phyloP scores from a whole-genome alignment of 768 basidiomycete species.

The Coprinopsis marcescibilis region DNA sequence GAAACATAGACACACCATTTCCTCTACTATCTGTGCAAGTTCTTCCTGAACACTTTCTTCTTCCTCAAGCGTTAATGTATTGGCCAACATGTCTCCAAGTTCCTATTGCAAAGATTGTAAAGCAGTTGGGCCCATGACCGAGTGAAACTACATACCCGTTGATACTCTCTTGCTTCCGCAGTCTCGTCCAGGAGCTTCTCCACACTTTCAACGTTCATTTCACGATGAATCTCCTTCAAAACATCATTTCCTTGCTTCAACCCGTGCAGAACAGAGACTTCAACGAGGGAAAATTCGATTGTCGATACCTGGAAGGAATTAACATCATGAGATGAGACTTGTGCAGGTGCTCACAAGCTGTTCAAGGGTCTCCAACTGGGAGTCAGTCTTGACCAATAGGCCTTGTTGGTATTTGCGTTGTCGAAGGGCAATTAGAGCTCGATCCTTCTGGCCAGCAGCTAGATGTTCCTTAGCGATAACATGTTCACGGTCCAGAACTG shows the following conservation, averaged over 20 bases:
- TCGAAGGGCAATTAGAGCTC: conserved; percentile 82
- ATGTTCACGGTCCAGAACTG: conserved; percentile 79
- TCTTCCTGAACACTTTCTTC: conserved; percentile 92
- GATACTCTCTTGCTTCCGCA: conserved; percentile 87
- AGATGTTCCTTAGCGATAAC: conserved; percentile 85
- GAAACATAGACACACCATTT: conserved; percentile 34
- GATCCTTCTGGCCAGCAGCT: conserved; percentile 74
- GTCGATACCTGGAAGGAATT: conserved; percentile 67
- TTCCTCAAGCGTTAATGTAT: conserved; percentile 78
- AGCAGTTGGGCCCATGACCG: not conserved
- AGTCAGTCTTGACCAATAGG: conserved; percentile 82
- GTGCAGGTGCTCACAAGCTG: conserved; percentile 56
- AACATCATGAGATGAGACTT: not conserved
- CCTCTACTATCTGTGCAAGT: conserved; percentile 60
- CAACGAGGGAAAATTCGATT: conserved; percentile 94
- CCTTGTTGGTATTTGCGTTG: conserved; percentile 92
- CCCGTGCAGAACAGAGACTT: conserved; percentile 89
- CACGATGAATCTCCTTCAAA: conserved; percentile 88
- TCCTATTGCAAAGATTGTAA: conserved; percentile 52
- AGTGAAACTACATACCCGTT: conserved; percentile 47
- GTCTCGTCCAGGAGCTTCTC: conserved; percentile 93
- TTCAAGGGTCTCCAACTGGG: conserved; percentile 83
- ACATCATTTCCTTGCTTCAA: conserved; percentile 92
- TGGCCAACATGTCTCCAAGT: conserved; percentile 82
- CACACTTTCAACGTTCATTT: conserved; percentile 89